Evolutionary conservation across 139 green algal genomes (phyloP).

Genomic region (Chlamydomonas schloesseri): DNA sequence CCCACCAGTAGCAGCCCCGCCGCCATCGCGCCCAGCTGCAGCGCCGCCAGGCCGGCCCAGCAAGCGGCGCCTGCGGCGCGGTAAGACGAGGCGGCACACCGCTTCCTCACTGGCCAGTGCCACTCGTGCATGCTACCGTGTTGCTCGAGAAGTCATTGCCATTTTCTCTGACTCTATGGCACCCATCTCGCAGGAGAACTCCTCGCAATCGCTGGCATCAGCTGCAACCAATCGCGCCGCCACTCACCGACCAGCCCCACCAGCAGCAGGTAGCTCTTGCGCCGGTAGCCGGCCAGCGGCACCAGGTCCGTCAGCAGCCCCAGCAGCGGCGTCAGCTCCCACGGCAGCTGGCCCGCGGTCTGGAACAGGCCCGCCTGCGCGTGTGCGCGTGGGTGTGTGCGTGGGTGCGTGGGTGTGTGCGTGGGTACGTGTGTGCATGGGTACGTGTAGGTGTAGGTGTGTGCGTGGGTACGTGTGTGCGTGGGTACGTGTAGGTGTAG

Average conservation of each 20-base stretch:
- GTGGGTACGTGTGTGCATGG: no score
- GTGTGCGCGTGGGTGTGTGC: no score
- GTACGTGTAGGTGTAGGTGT: no score
- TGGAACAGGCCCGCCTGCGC: slow-evolving; percentile 4
- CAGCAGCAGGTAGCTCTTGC: slow-evolving; percentile 25
- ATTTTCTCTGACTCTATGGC: neutral
- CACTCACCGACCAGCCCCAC: neutral
- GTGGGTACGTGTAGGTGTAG: no score
- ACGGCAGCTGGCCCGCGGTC: neutral
- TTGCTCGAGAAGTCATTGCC: no score
- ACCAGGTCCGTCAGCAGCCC: slow-evolving; percentile 23
- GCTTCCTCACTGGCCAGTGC: no score
- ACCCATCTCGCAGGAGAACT: no score
- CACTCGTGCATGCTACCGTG: no score
- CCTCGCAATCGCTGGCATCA: no score
- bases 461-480: no score
- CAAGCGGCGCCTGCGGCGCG: neutral
- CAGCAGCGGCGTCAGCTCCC: slow-evolving; percentile 32
- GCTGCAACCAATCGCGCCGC: no score
- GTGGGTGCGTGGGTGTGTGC: neutral
- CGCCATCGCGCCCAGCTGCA: neutral
- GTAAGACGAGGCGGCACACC: no score
- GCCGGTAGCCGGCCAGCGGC: slow-evolving; percentile 20
- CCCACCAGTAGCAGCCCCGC: neutral
- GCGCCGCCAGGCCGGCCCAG: neutral